Evolutionary conservation across 1,284 basidiomycete species (phyloP), one percentile per base, ranked within the genome.

Genomic region (Puccinia triticina): DNA sequence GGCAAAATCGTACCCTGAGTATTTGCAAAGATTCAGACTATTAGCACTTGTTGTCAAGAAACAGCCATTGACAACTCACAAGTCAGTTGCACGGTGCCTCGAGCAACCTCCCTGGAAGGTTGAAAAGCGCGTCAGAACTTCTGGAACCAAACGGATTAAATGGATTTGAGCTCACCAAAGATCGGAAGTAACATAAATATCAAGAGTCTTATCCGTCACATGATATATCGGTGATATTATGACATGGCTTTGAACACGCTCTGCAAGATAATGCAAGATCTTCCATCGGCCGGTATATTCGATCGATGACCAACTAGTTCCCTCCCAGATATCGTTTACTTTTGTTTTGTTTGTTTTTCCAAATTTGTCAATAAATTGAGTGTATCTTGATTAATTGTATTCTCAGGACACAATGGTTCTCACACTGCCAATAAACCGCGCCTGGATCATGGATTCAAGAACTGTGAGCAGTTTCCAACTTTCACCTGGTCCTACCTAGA

Each of bases 291-390:
- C 91, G 3, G 89, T 90, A 84, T 90, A 91, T 85, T 92, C 91
- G 84, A 91, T 88, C 50, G 88, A 88, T 10, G 90, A 89, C 91
- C 91, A 91, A 84, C 89, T 90, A 40, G 89, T 88, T 29, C 90
- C 91, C 85, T 91, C 90, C 91, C 91, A 92, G 71, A 92, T 90
- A 85, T 91, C 91, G 84, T 92, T 92, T 77, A 91, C 87, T 86
- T n/a, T 29, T 11, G 21, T 46, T 46, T 8, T 46, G 8, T 7
- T 46, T 14, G 37, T 69, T 46, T 29, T 16, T 37, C 32, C 43
- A n/a, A 80, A 48, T n/a, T 32, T 26, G 53, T 50, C 37, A 80
- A 57, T n/a, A n/a, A n/a, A n/a, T 26, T 5, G 37, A 40, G 18
- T 7, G 21, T 7, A 23, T 40, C 18, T 10, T 8, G 34, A 40